Percentiles rank a stretch among this genome's conserved stretches.
These are phyloP conservation scores for Kwoniella sp. DNA, from an alignment of 768 basidiomycete genomes.

Conservation along the genomic window DNA sequence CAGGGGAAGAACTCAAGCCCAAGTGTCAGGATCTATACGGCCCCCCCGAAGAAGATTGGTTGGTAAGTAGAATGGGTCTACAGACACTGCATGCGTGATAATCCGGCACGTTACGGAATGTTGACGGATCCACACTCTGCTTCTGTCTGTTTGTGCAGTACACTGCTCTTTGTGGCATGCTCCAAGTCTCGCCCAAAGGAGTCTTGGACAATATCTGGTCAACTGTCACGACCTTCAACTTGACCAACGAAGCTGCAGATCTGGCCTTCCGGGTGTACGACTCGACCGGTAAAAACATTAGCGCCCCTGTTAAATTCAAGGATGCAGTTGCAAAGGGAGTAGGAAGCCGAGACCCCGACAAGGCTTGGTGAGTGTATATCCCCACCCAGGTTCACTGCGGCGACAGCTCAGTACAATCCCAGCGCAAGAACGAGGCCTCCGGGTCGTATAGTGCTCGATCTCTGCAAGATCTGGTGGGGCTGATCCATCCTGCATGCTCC, in stretches of 20 bases:
- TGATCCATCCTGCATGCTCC: no score
- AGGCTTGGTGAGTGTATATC: conserved; percentile 2
- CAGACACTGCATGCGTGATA: no score
- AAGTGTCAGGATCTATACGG: conserved; percentile 1
- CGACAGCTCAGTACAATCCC: no score
- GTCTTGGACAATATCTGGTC: not conserved
- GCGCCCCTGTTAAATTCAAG: not conserved
- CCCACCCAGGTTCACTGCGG: no score
- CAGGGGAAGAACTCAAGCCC: not conserved
- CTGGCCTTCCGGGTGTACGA: not conserved
- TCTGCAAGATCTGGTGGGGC: no score
- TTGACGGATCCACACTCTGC: not conserved
- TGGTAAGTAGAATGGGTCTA: conserved; percentile 10
- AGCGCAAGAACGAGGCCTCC: no score
- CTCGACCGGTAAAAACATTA: not conserved
- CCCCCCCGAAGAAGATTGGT: conserved; percentile 8
- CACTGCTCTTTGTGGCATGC: conserved; percentile 2
- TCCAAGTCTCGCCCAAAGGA: not conserved
- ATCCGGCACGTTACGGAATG: no score
- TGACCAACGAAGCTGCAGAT: not conserved
- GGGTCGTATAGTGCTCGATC: no score
- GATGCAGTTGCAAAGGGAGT: not conserved
- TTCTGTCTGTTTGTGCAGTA: not conserved
- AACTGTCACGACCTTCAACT: not conserved
- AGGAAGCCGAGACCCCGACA: not conserved